phyloP scores from a whole-genome alignment of 768 basidiomycete genomes.

The Lactifluus volemus region DNA sequence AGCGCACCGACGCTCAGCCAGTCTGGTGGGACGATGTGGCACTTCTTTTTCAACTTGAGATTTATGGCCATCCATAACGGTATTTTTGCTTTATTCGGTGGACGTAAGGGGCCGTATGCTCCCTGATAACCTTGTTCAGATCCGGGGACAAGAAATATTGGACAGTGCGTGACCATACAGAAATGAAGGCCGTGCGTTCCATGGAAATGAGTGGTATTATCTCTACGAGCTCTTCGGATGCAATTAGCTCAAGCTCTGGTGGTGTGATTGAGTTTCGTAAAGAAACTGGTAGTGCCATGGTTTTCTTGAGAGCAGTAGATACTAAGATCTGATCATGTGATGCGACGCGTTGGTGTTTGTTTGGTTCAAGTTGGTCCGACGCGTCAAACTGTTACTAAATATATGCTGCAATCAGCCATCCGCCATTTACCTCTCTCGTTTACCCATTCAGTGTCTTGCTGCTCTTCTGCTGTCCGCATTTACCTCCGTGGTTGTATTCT shows the following conservation, averaged over 20 bases:
- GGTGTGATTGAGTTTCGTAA: constrained; percentile 70
- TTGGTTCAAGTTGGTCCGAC: constrained; percentile 7
- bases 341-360: constrained; percentile 22
- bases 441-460: not conserved
- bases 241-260: constrained; percentile 80
- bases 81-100: constrained; percentile 76
- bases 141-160: not conserved
- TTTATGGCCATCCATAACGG: constrained; percentile 96
- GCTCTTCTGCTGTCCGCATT: not conserved
- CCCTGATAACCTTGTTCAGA: constrained; percentile 42
- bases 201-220: constrained; percentile 85
- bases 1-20: constrained; percentile 82
- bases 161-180: constrained; percentile 38
- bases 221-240: constrained; percentile 75
- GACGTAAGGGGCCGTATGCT: constrained; percentile 85
- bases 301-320: too few relatives aligned
- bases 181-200: constrained; percentile 87
- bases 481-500: not conserved
- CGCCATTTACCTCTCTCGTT: not conserved
- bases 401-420: not conserved
- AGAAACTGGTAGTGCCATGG: constrained; percentile 71
- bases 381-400: not conserved
- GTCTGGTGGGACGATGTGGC: constrained; percentile 80
- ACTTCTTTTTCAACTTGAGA: constrained; percentile 90
- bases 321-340: constrained; percentile 25